Conservation (phyloP, 768 basidiomycete genomes). For the Crepidotus variabilis region DNA sequence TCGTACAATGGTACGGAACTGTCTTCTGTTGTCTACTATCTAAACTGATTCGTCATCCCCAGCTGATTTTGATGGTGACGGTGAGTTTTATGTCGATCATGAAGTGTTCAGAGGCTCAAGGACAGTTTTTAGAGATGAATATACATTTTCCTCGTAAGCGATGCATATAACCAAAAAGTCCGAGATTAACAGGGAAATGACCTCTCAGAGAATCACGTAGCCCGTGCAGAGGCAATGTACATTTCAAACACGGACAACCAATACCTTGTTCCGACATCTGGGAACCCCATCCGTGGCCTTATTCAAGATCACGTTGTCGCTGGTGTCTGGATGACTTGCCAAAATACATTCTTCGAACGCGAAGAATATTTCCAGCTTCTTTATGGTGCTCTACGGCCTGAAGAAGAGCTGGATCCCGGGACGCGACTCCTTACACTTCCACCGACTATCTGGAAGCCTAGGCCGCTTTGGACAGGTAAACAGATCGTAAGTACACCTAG, state of each 20-base stretch:
- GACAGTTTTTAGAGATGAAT: conserved; percentile 79
- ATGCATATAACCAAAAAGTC: conserved; percentile 1
- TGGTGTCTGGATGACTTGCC: conserved; percentile 98
- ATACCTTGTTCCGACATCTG: conserved; percentile 98
- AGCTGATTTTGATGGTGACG: conserved; percentile 31
- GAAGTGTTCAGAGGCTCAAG: too few species aligned
- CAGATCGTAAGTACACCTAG: conserved; percentile 71
- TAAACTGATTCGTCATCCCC: conserved; percentile 3
- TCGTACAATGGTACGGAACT: conserved; percentile 83
- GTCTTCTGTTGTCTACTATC: conserved; percentile 14
- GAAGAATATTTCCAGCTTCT: conserved; percentile 96
- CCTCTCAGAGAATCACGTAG: conserved; percentile 82
- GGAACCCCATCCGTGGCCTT: conserved; percentile 93
- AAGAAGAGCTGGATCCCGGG: conserved; percentile 60
- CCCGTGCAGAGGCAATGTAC: conserved; percentile 88
- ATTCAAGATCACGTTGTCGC: conserved; percentile 99
- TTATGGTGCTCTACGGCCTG: conserved; percentile 90
- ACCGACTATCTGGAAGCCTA: conserved; percentile 90
- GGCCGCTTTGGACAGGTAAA: conserved; percentile 94
- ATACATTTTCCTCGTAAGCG: conserved; percentile 95
- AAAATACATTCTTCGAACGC: conserved; percentile 90
- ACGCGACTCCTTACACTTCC: conserved; percentile 78
- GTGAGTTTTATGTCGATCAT: conserved; percentile 12
- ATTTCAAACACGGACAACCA: conserved; percentile 99
- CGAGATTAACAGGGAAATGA: conserved; percentile 5